A percentile compares a stretch with the other conserved stretches of the same genome.
Evolutionary conservation across 345 rosid species (phyloP).

Genomic region (Linum tenue): DNA sequence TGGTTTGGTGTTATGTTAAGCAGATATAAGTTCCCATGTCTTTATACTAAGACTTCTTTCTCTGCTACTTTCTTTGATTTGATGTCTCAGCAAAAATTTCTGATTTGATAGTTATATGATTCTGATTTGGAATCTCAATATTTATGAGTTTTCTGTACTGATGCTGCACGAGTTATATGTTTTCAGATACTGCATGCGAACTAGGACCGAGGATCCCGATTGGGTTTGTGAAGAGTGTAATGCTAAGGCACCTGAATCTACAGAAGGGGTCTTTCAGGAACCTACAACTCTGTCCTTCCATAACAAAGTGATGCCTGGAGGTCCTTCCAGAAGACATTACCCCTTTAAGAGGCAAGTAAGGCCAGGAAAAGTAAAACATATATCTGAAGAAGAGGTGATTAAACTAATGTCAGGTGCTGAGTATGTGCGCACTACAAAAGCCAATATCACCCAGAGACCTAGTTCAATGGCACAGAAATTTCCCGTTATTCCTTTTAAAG

Average conservation of each 20-base stretch:
- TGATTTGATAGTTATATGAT: too few species aligned
- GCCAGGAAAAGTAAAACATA: neutral
- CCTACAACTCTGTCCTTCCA: neutral
- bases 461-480: neutral
- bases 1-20: neutral
- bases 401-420: neutral
- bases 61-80: too few species aligned
- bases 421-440: neutral
- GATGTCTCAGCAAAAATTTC: neutral
- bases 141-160: neutral
- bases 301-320: neutral
- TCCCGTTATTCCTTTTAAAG: neutral
- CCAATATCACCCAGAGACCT: neutral
- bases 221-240: neutral
- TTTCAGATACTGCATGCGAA: neutral
- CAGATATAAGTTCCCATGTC: too few species aligned
- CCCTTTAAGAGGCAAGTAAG: neutral
- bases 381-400: neutral
- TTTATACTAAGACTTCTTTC: too few species aligned
- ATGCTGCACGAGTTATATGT: neutral
- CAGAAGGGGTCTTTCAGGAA: neutral
- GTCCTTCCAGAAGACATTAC: neutral
- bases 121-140: neutral
- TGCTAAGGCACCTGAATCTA: neutral
- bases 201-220: neutral